Conservation (phyloP, 1,284 basidiomycete species). For the Marasmius fiardii region DNA sequence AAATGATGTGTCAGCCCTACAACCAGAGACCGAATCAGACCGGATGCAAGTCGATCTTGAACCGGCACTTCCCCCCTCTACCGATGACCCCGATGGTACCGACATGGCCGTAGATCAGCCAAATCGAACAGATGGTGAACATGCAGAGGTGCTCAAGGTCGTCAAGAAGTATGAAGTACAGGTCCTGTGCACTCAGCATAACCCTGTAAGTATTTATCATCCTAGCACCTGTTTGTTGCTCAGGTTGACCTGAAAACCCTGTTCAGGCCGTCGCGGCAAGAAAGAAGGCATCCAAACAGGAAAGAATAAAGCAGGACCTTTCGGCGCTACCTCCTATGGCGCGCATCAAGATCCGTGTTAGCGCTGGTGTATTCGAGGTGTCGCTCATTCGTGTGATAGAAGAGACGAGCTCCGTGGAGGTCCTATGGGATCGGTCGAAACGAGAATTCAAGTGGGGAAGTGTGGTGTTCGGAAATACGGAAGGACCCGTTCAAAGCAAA, state of each 20-base stretch:
- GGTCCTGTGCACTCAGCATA: constrained; percentile 77
- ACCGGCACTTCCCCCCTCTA: constrained; percentile 6
- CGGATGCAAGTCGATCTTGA: constrained; percentile 22
- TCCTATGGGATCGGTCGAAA: constrained; percentile 73
- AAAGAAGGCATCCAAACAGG: constrained; percentile 67
- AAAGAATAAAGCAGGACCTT: constrained; percentile 62
- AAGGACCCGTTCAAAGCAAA: constrained; percentile 58
- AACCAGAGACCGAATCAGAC: constrained; percentile 2
- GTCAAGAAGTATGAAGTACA: constrained; percentile 72
- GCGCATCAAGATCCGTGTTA: constrained; percentile 77
- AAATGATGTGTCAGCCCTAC: not conserved
- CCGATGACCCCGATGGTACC: not conserved
- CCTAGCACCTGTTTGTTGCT: constrained; percentile 2
- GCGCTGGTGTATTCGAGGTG: constrained; percentile 78
- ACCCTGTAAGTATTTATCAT: constrained; percentile 58
- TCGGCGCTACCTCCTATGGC: constrained; percentile 65
- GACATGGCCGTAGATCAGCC: constrained; percentile 6
- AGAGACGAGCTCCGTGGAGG: constrained; percentile 65
- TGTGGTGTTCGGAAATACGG: constrained; percentile 64
- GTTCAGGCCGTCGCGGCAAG: constrained; percentile 63
- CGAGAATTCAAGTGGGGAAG: constrained; percentile 79
- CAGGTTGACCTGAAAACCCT: constrained; percentile 3
- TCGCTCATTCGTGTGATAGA: constrained; percentile 68
- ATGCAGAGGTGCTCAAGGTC: constrained; percentile 46
- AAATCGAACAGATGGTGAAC: not conserved